A percentile compares a stretch with the other conserved stretches of the same genome.
Conservation (phyloP, 2,329 filamentous ascomycete genomes). For the Venturia nashicola region DNA sequence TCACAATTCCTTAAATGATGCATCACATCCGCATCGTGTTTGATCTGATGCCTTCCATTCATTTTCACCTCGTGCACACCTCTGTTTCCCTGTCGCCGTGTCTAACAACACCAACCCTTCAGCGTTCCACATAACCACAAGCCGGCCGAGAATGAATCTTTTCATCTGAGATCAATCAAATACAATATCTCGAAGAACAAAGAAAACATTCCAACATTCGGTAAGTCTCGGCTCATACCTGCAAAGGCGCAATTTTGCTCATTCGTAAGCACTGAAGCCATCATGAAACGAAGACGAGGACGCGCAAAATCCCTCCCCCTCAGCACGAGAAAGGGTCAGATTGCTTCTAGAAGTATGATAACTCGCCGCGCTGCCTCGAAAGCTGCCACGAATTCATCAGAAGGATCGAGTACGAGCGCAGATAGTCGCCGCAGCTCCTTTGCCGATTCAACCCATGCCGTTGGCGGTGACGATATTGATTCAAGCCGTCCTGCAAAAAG, state of each 20-base stretch:
- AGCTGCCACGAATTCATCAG: conserved; percentile 16
- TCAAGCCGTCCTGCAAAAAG: conserved; percentile 6
- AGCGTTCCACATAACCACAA: neutral
- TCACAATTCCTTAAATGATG: neutral
- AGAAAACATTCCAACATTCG: neutral
- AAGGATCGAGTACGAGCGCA: conserved; percentile 21
- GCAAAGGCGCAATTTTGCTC: neutral
- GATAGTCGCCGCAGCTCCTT: conserved; percentile 28
- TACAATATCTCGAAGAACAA: conserved; percentile 1
- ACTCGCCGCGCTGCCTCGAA: conserved; percentile 29
- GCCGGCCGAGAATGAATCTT: neutral
- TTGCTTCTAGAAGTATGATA: conserved; percentile 27
- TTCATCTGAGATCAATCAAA: neutral
- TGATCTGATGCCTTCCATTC: neutral
- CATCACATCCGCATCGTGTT: neutral
- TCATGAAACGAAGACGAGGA: conserved; percentile 2
- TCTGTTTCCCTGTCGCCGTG: neutral
- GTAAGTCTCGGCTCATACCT: conserved; percentile 7
- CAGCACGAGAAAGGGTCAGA: conserved; percentile 10
- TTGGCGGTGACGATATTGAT: conserved; percentile 9
- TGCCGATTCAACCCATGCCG: conserved; percentile 12
- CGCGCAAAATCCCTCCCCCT: conserved; percentile 7
- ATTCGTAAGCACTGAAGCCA: neutral
- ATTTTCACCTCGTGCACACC: neutral
- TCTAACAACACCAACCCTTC: conserved; percentile 2